phyloP scores from a whole-genome alignment of 2,329 filamentous ascomycete species.

The Bipolaris zeicola region DNA sequence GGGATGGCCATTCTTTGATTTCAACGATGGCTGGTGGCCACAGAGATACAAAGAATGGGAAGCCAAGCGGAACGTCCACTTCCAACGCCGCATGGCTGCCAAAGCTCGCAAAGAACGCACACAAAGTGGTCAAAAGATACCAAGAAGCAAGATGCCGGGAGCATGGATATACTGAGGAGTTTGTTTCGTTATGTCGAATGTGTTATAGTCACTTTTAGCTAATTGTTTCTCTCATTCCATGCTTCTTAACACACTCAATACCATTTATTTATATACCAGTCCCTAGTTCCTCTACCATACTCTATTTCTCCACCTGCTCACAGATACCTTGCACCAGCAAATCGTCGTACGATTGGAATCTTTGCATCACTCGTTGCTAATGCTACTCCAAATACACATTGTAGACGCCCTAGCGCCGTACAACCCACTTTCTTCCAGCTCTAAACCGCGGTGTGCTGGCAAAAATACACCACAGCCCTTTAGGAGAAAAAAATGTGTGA shows the following conservation, averaged over 20 bases:
- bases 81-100: slow-evolving; percentile 7
- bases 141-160: slow-evolving; percentile 11
- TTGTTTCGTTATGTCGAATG: background rate
- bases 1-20: no score
- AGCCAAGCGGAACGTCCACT: background rate
- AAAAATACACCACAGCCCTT: no score
- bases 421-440: no score
- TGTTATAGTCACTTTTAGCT: background rate
- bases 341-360: no score
- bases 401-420: no score
- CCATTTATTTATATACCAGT: background rate
- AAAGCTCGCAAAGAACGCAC: slow-evolving; percentile 20
- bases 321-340: no score
- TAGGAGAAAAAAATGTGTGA: no score
- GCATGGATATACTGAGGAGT: slow-evolving; percentile 7
- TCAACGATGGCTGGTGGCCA: no score
- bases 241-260: background rate
- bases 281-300: background rate
- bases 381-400: no score
- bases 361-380: no score
- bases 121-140: slow-evolving; percentile 11
- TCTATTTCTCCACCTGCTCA: no score
- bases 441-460: no score
- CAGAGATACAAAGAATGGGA: background rate
- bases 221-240: background rate